Evolutionary conservation across 495 filamentous ascomycete species (phyloP).

Genomic region (Aspergillus hancockii): DNA sequence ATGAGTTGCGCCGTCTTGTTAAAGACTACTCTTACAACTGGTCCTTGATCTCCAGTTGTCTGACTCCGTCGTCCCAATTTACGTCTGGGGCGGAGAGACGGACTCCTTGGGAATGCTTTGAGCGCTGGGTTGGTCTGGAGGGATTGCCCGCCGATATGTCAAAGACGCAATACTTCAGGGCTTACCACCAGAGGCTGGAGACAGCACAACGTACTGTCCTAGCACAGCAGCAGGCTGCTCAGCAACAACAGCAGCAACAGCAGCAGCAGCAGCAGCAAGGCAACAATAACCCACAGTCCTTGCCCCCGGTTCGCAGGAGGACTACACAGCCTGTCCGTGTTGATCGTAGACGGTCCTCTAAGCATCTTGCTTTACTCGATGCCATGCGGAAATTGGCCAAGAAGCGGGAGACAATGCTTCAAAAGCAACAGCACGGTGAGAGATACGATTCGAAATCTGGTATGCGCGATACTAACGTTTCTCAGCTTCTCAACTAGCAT

Average conservation of each 20-base stretch:
- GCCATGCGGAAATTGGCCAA: constrained; percentile 94
- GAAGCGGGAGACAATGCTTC: constrained; percentile 79
- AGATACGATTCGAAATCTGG: background rate
- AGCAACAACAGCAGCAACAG: constrained; percentile 59
- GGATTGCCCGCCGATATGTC: constrained; percentile 87
- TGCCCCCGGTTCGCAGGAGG: constrained; percentile 61
- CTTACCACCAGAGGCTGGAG: constrained; percentile 79
- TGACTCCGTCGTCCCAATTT: constrained; percentile 71
- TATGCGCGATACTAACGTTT: constrained; percentile 21
- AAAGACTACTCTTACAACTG: constrained; percentile 96
- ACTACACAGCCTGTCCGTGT: constrained; percentile 76
- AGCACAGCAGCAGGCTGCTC: constrained; percentile 59
- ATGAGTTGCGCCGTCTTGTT: constrained; percentile 79
- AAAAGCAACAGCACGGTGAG: constrained; percentile 83
- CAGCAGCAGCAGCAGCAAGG: constrained; percentile 53
- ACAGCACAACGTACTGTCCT: constrained; percentile 68
- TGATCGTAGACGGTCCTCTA: constrained; percentile 79
- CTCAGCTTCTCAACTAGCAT: constrained; percentile 62
- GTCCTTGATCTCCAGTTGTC: constrained; percentile 82
- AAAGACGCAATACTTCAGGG: constrained; percentile 88
- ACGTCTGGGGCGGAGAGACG: constrained; percentile 83
- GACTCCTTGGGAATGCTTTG: constrained; percentile 98
- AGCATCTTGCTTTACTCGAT: constrained; percentile 85
- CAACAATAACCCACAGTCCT: constrained; percentile 55
- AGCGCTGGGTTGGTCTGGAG: constrained; percentile 90